phyloP scores from a whole-genome alignment of 2,329 filamentous ascomycete genomes.

The Endoconidiophora polonica region DNA sequence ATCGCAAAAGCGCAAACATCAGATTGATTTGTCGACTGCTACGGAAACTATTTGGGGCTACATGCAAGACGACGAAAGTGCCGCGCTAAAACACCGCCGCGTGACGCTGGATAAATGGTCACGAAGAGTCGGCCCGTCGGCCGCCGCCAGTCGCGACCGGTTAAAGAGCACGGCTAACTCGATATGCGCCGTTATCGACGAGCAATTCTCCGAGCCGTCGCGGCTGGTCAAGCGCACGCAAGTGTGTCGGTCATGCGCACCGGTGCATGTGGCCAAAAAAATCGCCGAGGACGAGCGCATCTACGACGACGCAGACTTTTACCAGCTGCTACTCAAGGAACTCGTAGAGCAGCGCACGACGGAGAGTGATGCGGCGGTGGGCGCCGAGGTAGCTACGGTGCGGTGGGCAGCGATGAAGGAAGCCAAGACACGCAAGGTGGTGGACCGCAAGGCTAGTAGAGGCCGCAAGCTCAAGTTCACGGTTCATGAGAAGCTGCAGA shows the following conservation, averaged over 20 bases:
- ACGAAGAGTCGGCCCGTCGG: constrained; percentile 43
- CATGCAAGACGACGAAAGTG: constrained; percentile 49
- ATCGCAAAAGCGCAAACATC: constrained; percentile 46
- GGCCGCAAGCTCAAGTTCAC: constrained; percentile 87
- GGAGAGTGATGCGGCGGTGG: constrained; percentile 38
- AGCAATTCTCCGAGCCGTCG: constrained; percentile 50
- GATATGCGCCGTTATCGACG: constrained; percentile 49
- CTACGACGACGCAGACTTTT: constrained; percentile 92
- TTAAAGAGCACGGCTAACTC: constrained; percentile 28
- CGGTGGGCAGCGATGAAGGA: constrained; percentile 51
- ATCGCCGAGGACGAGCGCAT: constrained; percentile 43
- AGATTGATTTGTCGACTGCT: constrained; percentile 36
- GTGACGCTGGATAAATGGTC: constrained; percentile 82
- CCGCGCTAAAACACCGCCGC: constrained; percentile 44
- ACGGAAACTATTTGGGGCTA: constrained; percentile 55
- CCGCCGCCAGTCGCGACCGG: constrained; percentile 14
- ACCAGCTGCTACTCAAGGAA: constrained; percentile 81
- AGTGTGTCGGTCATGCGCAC: constrained; percentile 60
- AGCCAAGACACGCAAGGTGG: constrained; percentile 63
- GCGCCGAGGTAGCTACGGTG: constrained; percentile 42
- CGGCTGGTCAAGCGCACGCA: constrained; percentile 52
- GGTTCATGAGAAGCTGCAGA: constrained; percentile 91
- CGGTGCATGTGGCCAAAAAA: constrained; percentile 44
- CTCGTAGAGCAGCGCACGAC: constrained; percentile 76
- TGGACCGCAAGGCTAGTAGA: constrained; percentile 91